phyloP scores from a whole-genome alignment of 106 monocot genomes.

The Agapanthus africanus region DNA sequence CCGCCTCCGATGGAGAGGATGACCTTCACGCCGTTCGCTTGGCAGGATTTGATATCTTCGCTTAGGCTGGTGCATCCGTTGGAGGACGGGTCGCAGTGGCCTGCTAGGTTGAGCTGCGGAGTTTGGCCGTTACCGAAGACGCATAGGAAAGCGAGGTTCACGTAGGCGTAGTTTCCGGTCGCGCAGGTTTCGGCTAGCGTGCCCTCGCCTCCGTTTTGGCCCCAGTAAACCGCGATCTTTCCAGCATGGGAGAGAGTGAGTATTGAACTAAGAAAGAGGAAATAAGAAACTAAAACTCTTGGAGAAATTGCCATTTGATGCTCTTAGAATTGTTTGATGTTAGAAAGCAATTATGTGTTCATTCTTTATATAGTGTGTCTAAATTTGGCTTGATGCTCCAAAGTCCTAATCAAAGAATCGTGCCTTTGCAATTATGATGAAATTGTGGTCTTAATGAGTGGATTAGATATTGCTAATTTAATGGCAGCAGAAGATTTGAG shows the following conservation, averaged over 20 bases:
- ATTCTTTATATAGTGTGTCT: no score
- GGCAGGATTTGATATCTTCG: conserved; percentile 23
- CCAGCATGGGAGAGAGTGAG: conserved; percentile 7
- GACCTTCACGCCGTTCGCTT: conserved; percentile 13
- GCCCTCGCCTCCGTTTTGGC: conserved; percentile 37
- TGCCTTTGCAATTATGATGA: no score
- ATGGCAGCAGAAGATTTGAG: no score
- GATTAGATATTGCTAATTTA: no score
- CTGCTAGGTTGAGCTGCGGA: conserved; percentile 17
- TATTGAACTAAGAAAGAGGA: background rate
- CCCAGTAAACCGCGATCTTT: conserved; percentile 49
- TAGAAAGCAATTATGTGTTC: no score
- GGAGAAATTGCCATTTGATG: background rate
- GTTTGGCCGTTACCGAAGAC: conserved; percentile 13
- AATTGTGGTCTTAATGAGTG: no score
- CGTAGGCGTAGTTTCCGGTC: conserved; percentile 30
- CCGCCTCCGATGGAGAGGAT: conserved; percentile 25
- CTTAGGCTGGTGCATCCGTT: conserved; percentile 10
- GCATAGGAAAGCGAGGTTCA: conserved; percentile 16
- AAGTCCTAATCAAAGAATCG: no score
- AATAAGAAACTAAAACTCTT: background rate
- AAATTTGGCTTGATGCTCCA: no score
- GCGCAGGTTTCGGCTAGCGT: conserved; percentile 31
- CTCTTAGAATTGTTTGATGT: background rate
- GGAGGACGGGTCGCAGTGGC: conserved; percentile 15